Conservation (phyloP, 352 stramenopile genomes). For the Aphanomyces stellatus region DNA sequence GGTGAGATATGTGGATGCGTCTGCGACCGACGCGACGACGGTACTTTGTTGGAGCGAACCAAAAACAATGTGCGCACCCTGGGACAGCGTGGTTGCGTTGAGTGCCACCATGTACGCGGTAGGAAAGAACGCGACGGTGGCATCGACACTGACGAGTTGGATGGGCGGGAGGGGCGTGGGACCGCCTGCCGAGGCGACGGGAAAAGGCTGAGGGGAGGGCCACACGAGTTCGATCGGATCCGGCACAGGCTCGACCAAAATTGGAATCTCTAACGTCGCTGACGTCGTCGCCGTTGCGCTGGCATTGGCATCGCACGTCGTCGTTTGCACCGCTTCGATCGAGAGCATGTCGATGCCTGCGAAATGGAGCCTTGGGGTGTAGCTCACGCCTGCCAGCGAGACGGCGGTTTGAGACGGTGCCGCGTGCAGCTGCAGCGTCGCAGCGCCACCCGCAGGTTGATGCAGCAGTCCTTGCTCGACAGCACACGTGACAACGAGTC, state of each 20-base stretch:
- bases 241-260: slow-evolving; percentile 14
- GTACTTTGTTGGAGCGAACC: too few relatives aligned
- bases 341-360: not conserved
- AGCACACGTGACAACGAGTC: not conserved
- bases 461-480: not conserved
- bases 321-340: not conserved
- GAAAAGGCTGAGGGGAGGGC: not conserved
- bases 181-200: not conserved
- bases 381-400: not conserved
- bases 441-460: not conserved
- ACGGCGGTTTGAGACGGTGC: not conserved
- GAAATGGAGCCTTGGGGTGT: not conserved
- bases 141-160: not conserved
- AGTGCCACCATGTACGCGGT: not conserved
- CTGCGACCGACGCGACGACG: not conserved
- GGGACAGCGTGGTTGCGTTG: too few relatives aligned
- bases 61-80: too few relatives aligned
- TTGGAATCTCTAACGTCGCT: not conserved
- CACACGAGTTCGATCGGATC: not conserved
- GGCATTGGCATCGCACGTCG: not conserved
- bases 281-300: not conserved
- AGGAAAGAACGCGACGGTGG: not conserved
- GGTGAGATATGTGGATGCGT: not conserved
- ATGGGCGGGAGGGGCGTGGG: not conserved
- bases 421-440: not conserved